phyloP scores from a whole-genome alignment of 1,284 basidiomycete genomes.

The Ustilago nuda region DNA sequence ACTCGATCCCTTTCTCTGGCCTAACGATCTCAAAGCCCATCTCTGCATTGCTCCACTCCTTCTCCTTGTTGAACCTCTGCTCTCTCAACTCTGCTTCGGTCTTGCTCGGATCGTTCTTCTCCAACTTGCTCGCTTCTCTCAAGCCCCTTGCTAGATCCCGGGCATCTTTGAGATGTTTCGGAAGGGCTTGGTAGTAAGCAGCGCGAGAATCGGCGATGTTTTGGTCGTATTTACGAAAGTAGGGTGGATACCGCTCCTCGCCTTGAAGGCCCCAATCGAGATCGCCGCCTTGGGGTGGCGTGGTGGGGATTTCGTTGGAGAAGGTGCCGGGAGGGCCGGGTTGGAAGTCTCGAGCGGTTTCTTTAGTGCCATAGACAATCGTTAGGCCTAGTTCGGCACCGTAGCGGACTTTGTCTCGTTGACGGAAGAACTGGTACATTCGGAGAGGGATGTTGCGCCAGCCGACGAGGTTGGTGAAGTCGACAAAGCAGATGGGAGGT shows the following conservation, averaged over 20 bases:
- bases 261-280: constrained; percentile 79
- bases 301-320: constrained; percentile 30
- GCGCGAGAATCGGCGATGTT: constrained; percentile 79
- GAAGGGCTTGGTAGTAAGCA: constrained; percentile 82
- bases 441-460: constrained; percentile 87
- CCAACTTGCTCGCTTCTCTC: constrained; percentile 87
- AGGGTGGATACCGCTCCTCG: constrained; percentile 79
- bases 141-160: constrained; percentile 81
- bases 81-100: constrained; percentile 85
- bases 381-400: constrained; percentile 86
- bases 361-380: constrained; percentile 75
- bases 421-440: constrained; percentile 92
- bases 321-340: constrained; percentile 33
- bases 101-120: constrained; percentile 81
- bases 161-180: constrained; percentile 78
- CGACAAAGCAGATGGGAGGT: constrained; percentile 85
- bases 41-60: constrained; percentile 81
- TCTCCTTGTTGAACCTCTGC: constrained; percentile 77
- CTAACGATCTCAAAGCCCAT: constrained; percentile 82
- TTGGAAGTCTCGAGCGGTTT: constrained; percentile 75
- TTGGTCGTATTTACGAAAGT: constrained; percentile 74
- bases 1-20: constrained; percentile 76
- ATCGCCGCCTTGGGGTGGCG: constrained; percentile 72
- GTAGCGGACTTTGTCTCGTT: constrained; percentile 79
- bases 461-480: constrained; percentile 88